A percentile compares a stretch with the other conserved stretches of the same genome.
phyloP scores from a whole-genome alignment of 2,329 filamentous ascomycete species.

The Phoma sp. region DNA sequence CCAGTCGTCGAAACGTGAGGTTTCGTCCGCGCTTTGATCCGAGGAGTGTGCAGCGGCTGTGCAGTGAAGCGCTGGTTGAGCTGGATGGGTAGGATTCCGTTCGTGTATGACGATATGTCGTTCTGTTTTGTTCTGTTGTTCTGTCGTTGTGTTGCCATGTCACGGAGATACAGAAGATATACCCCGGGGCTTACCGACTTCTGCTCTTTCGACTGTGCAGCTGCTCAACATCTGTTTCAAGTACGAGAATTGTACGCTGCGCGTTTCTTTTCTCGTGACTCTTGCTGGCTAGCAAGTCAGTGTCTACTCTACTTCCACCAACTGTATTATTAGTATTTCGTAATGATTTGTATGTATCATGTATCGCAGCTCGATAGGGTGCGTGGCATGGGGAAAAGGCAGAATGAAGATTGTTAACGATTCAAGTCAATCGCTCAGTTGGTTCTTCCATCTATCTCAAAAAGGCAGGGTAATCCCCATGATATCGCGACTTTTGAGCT shows the following conservation, averaged over 20 bases:
- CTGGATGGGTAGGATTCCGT: constrained; percentile 11
- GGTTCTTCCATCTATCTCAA: constrained; percentile 5
- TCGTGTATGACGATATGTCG: too few species aligned
- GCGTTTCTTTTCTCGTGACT: too few species aligned
- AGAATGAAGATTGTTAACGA: not conserved
- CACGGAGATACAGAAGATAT: not conserved
- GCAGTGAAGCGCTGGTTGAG: constrained; percentile 39
- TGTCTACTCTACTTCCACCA: not conserved
- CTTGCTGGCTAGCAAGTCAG: too few species aligned
- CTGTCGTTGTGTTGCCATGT: not conserved
- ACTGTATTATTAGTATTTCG: constrained; percentile 3
- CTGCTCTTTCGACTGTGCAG: not conserved
- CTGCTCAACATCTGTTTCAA: too few species aligned
- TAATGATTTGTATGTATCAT: not conserved
- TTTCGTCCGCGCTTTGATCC: constrained; percentile 43
- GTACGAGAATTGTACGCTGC: too few species aligned
- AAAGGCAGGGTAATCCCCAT: not conserved
- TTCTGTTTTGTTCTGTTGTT: too few species aligned
- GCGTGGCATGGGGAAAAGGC: not conserved
- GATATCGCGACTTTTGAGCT: constrained; percentile 25
- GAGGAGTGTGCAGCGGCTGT: constrained; percentile 31
- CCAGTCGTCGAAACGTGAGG: constrained; percentile 21
- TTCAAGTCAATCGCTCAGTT: too few species aligned
- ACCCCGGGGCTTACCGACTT: not conserved
- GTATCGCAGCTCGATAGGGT: not conserved